These are phyloP conservation scores for Phytophthora tubulina DNA, from an alignment of 352 stramenopile genomes.

Conservation along the genomic window DNA sequence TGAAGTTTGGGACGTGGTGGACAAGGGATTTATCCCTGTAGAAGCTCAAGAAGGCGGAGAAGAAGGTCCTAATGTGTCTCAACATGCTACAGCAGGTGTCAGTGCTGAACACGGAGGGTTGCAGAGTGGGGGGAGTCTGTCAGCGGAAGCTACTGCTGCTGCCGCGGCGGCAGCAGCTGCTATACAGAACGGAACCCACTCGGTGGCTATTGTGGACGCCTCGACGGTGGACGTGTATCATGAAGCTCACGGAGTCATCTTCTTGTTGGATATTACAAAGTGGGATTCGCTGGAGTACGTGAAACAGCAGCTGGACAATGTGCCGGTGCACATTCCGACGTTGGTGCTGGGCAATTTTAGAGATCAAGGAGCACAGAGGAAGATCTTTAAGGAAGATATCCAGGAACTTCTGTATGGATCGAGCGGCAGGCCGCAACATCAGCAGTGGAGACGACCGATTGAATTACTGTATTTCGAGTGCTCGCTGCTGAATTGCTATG, in stretches of 20 bases:
- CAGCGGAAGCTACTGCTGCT: slow-evolving; percentile 35
- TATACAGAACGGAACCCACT: slow-evolving; percentile 55
- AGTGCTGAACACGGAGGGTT: slow-evolving; percentile 30
- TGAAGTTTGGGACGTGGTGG: slow-evolving; percentile 93
- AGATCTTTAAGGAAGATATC: slow-evolving; percentile 91
- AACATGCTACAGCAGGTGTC: not conserved
- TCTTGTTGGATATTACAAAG: slow-evolving; percentile 88
- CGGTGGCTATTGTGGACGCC: slow-evolving; percentile 82
- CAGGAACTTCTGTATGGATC: slow-evolving; percentile 73
- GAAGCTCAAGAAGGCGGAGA: slow-evolving; percentile 5
- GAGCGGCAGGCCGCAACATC: slow-evolving; percentile 43
- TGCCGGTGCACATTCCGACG: slow-evolving; percentile 82
- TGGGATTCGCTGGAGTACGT: slow-evolving; percentile 88
- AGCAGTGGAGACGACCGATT: slow-evolving; percentile 52
- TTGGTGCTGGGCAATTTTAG: slow-evolving; percentile 88
- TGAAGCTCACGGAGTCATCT: slow-evolving; percentile 89
- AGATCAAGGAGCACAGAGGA: slow-evolving; percentile 67
- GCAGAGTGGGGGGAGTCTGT: slow-evolving; percentile 26
- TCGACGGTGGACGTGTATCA: slow-evolving; percentile 92
- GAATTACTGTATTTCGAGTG: slow-evolving; percentile 90
- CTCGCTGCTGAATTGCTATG: slow-evolving; percentile 86
- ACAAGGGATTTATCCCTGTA: slow-evolving; percentile 65
- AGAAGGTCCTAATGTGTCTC: not conserved
- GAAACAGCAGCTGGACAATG: slow-evolving; percentile 68
- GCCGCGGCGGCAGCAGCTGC: slow-evolving; percentile 20